phyloP scores from a whole-genome alignment of 208 protist genomes.

The Angomonas deanei region DNA sequence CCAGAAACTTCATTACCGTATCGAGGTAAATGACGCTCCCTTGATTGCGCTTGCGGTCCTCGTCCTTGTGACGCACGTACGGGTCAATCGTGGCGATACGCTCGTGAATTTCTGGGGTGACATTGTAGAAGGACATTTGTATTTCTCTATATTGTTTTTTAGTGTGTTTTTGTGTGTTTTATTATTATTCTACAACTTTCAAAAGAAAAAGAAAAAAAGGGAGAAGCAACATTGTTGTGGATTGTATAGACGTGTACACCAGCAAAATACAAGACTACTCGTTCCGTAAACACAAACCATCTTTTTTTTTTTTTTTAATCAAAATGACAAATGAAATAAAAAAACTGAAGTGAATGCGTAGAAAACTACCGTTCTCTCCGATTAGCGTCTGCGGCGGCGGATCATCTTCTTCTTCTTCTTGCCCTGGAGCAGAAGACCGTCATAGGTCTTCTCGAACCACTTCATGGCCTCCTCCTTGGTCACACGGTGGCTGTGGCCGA shows the following conservation, averaged over 20 bases:
- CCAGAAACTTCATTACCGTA: constrained; percentile 12
- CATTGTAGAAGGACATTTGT: constrained; percentile 37
- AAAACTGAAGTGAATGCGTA: too few species aligned
- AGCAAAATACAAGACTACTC: background rate
- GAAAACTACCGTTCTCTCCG: too few species aligned
- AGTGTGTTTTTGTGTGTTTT: background rate
- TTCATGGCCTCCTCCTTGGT: constrained; percentile 97
- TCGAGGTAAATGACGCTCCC: constrained; percentile 15
- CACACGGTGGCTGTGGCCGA: constrained; percentile 94
- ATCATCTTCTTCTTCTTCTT: constrained; percentile 96
- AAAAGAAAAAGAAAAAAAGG: constrained; percentile 7
- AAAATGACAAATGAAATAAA: constrained; percentile 3
- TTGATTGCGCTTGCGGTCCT: background rate
- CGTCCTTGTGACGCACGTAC: background rate
- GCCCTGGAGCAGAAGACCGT: constrained; percentile 94
- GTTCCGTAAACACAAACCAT: too few species aligned
- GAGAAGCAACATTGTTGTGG: constrained; percentile 9
- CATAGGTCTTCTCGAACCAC: constrained; percentile 99
- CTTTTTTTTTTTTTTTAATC: constrained; percentile 19
- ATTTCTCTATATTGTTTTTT: constrained; percentile 1
- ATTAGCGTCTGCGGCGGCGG: constrained; percentile 98
- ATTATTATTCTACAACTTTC: background rate
- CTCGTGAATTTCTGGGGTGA: constrained; percentile 11
- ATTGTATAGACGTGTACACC: background rate
- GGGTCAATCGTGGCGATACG: background rate